Percentiles rank a stretch among this genome's conserved stretches.
These are phyloP conservation scores for Cryphonectria parasitica DNA, from an alignment of 2,329 filamentous ascomycete species.

Conservation along the genomic window DNA sequence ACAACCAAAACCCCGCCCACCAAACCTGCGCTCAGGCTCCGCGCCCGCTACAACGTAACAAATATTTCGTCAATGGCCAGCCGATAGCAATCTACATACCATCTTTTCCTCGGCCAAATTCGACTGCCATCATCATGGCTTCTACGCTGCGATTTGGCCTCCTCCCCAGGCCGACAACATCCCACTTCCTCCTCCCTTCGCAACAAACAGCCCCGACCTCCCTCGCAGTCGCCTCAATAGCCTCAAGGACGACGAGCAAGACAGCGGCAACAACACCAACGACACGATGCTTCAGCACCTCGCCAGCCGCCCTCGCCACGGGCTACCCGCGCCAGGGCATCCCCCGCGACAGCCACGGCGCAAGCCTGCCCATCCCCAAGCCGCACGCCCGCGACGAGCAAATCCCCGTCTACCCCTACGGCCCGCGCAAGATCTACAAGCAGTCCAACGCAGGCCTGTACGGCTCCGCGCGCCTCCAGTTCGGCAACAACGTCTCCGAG, in stretches of 20 bases:
- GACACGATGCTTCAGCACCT: conserved; percentile 42
- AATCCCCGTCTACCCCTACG: conserved; percentile 73
- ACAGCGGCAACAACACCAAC: background rate
- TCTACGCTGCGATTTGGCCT: conserved; percentile 23
- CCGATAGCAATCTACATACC: conserved; percentile 2
- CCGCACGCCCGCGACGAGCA: conserved; percentile 45
- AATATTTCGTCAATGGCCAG: background rate
- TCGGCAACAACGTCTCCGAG: conserved; percentile 76
- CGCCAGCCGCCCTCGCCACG: conserved; percentile 36
- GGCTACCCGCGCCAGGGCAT: conserved; percentile 28
- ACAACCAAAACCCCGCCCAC: background rate
- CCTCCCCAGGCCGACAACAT: conserved; percentile 21
- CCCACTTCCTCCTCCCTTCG: conserved; percentile 2
- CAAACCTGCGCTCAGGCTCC: background rate
- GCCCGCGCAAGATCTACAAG: conserved; percentile 72
- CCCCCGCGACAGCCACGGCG: conserved; percentile 20
- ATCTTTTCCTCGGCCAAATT: background rate
- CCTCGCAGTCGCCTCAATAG: background rate
- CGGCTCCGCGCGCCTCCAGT: conserved; percentile 71
- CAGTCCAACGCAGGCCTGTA: conserved; percentile 79
- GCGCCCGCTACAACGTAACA: background rate
- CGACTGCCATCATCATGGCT: conserved; percentile 7
- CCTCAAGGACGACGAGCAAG: background rate
- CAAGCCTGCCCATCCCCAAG: conserved; percentile 47
- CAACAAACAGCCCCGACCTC: conserved; percentile 5